A percentile compares a stretch with the other conserved stretches of the same genome.
These are phyloP conservation scores for Penicillium dipodomyicola DNA, from an alignment of 495 filamentous ascomycete genomes.

Conservation along the genomic window DNA sequence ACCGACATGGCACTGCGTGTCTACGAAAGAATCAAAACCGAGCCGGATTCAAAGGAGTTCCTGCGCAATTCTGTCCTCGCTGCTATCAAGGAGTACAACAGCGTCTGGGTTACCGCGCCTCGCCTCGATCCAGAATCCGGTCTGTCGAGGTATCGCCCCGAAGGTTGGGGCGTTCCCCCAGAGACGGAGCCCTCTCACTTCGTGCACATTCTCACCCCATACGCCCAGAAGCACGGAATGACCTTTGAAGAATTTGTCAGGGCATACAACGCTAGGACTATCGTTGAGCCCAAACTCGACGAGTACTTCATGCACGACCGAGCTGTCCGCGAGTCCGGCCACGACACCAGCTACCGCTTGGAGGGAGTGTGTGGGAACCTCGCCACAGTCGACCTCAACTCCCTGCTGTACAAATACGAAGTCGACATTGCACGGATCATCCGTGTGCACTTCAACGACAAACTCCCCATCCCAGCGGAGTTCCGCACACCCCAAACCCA, in stretches of 20 bases:
- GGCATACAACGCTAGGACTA: constrained; percentile 76
- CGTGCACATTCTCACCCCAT: constrained; percentile 79
- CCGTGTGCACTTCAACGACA: constrained; percentile 75
- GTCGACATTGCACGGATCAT: constrained; percentile 84
- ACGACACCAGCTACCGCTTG: constrained; percentile 91
- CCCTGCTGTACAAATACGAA: constrained; percentile 93
- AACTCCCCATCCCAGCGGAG: constrained; percentile 71
- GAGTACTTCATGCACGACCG: constrained; percentile 95
- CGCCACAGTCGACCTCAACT: constrained; percentile 92
- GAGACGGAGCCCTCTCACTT: constrained; percentile 92
- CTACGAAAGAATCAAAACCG: constrained; percentile 81
- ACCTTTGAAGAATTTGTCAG: constrained; percentile 75
- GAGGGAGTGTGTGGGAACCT: constrained; percentile 84
- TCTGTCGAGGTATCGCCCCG: constrained; percentile 84
- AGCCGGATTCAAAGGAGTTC: constrained; percentile 73
- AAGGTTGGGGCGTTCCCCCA: constrained; percentile 87
- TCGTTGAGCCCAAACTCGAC: constrained; percentile 85
- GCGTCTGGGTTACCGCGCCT: constrained; percentile 80
- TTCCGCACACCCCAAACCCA: constrained; percentile 61
- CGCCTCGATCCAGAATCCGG: constrained; percentile 76
- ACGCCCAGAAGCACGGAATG: constrained; percentile 80
- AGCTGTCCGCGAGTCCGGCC: constrained; percentile 92
- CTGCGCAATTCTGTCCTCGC: constrained; percentile 75
- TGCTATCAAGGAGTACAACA: constrained; percentile 95
- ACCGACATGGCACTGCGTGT: constrained; percentile 94